These are phyloP conservation scores for Cladosporium sp. DNA, from an alignment of 2,329 filamentous ascomycete species.

Conservation along the genomic window DNA sequence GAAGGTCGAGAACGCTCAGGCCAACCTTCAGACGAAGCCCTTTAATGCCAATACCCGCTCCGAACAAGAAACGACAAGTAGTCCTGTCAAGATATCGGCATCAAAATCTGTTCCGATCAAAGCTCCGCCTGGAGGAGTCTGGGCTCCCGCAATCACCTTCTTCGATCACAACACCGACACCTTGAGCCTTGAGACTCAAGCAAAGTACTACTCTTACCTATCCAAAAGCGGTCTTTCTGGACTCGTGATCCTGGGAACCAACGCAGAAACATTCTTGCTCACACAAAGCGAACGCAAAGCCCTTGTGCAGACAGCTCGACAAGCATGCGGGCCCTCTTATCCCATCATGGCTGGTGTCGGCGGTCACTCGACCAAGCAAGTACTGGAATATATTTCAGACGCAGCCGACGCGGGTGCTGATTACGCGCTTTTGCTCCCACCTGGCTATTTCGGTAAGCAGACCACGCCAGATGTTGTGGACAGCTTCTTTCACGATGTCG, in stretches of 20 bases:
- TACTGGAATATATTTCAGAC: constrained; percentile 55
- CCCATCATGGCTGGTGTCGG: constrained; percentile 61
- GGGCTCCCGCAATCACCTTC: constrained; percentile 42
- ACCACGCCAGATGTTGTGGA: constrained; percentile 55
- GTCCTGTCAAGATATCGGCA: not conserved
- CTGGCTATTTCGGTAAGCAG: constrained; percentile 61
- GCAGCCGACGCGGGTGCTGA: constrained; percentile 57
- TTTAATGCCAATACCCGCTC: not conserved
- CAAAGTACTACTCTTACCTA: constrained; percentile 42
- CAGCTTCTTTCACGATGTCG: constrained; percentile 56
- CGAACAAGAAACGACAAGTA: constrained; percentile 15
- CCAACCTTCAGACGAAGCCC: too few relatives aligned
- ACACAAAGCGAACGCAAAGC: constrained; percentile 48
- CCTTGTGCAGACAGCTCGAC: constrained; percentile 53
- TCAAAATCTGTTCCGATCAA: not conserved
- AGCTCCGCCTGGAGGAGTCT: constrained; percentile 49
- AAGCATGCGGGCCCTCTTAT: constrained; percentile 48
- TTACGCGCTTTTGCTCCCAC: constrained; percentile 58
- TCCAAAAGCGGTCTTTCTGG: constrained; percentile 38
- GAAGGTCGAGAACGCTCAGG: too few relatives aligned
- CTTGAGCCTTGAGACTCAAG: constrained; percentile 38
- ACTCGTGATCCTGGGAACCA: constrained; percentile 44
- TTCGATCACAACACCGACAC: constrained; percentile 37
- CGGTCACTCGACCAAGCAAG: constrained; percentile 61
- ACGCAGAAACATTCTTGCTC: constrained; percentile 44